phyloP scores from a whole-genome alignment of 371 early-diverging fungal species.

The Synchytrium microbalum region DNA sequence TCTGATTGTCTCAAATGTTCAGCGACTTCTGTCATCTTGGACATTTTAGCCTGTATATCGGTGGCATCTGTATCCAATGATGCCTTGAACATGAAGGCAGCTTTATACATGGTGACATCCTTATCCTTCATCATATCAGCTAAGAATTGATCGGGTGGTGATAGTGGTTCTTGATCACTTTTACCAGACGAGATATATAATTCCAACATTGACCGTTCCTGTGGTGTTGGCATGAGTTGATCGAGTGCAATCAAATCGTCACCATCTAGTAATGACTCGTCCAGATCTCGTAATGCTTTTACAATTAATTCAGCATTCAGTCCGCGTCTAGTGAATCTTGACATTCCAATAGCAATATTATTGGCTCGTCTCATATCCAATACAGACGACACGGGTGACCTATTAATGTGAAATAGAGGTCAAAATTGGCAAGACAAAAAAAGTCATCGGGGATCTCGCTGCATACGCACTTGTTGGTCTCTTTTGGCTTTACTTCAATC shows the following conservation, averaged over 20 bases:
- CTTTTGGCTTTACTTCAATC: constrained; percentile 17
- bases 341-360: constrained; percentile 40
- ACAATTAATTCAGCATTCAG: constrained; percentile 17
- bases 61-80: constrained; percentile 24
- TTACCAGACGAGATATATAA: constrained; percentile 3
- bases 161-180: constrained; percentile 21
- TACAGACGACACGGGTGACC: constrained; percentile 34
- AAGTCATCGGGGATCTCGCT: constrained; percentile 3
- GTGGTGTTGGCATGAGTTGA: constrained; percentile 34
- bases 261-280: constrained; percentile 15
- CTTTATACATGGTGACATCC: constrained; percentile 21
- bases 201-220: constrained; percentile 23
- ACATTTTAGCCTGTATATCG: constrained; percentile 23
- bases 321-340: constrained; percentile 31
- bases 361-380: constrained; percentile 43
- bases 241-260: constrained; percentile 34
- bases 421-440: constrained; percentile 7
- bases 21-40: constrained; percentile 16
- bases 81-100: constrained; percentile 25
- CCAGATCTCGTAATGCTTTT: constrained; percentile 20
- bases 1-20: constrained; percentile 23
- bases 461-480: constrained; percentile 23
- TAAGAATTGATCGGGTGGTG: constrained; percentile 42
- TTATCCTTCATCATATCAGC: constrained; percentile 19
- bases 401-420: constrained; percentile 7